Conservation (phyloP, 2,329 filamentous ascomycete genomes). For the Rutstroemia sydowiana region DNA sequence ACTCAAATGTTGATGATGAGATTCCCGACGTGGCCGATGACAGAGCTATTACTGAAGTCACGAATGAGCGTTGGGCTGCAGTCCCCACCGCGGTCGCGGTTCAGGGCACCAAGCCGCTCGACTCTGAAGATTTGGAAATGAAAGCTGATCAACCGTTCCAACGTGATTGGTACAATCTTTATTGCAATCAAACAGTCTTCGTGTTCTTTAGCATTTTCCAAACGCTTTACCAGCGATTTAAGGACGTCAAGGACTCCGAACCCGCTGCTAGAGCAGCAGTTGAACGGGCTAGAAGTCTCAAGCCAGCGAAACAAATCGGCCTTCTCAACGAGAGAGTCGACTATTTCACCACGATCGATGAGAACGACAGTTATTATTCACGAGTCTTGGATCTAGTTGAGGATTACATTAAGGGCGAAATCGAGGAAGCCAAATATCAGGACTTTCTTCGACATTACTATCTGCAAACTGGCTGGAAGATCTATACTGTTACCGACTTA, state of each 20-base stretch:
- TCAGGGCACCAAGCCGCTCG: conserved; percentile 43
- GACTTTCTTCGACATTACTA: conserved; percentile 90
- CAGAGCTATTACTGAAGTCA: conserved; percentile 51
- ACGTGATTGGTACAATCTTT: conserved; percentile 79
- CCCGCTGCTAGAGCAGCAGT: conserved; percentile 67
- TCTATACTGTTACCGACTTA: conserved; percentile 89
- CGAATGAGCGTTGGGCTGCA: conserved; percentile 59
- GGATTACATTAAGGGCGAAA: conserved; percentile 73
- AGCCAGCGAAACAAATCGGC: conserved; percentile 76
- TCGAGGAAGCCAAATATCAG: conserved; percentile 78
- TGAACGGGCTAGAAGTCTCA: conserved; percentile 62
- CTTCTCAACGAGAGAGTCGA: conserved; percentile 77
- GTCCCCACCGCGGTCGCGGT: conserved; percentile 49
- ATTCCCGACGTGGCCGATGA: conserved; percentile 56
- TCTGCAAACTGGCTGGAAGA: conserved; percentile 80
- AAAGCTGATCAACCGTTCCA: conserved; percentile 75
- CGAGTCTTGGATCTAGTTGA: conserved; percentile 82
- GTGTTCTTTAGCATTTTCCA: conserved; percentile 94
- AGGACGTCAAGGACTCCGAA: conserved; percentile 75
- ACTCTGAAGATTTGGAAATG: conserved; percentile 52
- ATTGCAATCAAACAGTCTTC: conserved; percentile 83
- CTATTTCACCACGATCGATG: conserved; percentile 57
- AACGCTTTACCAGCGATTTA: conserved; percentile 77
- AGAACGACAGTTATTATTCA: conserved; percentile 66
- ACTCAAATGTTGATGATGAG: conserved; percentile 72